A percentile compares a stretch with the other conserved stretches of the same genome.
Evolutionary conservation across 768 basidiomycete genomes (phyloP).

Genomic region (Auricularia auricula-judae): DNA sequence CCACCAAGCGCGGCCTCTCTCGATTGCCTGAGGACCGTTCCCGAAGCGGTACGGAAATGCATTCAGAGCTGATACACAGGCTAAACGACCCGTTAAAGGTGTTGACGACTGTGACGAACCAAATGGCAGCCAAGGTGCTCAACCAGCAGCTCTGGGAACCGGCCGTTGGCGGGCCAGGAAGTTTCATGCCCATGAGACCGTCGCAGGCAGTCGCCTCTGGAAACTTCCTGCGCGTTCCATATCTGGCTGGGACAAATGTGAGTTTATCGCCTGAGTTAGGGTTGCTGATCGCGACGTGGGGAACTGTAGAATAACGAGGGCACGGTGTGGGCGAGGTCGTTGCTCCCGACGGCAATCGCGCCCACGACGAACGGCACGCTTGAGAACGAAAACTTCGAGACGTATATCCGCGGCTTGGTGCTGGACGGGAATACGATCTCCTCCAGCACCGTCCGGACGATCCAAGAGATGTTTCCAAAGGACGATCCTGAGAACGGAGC

Average conservation of each 20-base stretch:
- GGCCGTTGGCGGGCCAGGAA: slow-evolving; percentile 11
- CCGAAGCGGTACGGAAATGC: slow-evolving; percentile 27
- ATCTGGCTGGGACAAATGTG: slow-evolving; percentile 11
- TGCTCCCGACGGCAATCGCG: slow-evolving; percentile 24
- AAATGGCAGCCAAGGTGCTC: slow-evolving; percentile 7
- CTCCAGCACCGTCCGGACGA: slow-evolving; percentile 26
- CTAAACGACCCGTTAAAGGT: neutral
- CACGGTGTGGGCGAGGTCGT: slow-evolving; percentile 31
- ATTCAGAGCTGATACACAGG: too few relatives aligned
- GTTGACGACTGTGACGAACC: slow-evolving; percentile 7
- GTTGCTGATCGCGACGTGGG: too few relatives aligned
- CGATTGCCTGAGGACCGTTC: slow-evolving; percentile 33
- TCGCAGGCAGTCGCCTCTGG: slow-evolving; percentile 12
- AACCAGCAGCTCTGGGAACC: slow-evolving; percentile 15
- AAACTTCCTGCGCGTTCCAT: slow-evolving; percentile 11
- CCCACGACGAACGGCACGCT: slow-evolving; percentile 11
- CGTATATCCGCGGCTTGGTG: slow-evolving; percentile 37
- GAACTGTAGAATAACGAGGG: slow-evolving; percentile 41
- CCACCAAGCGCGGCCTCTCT: slow-evolving; percentile 19
- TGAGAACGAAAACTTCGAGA: slow-evolving; percentile 33
- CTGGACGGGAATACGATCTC: slow-evolving; percentile 43
- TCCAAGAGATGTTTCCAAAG: slow-evolving; percentile 33
- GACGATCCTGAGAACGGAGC: slow-evolving; percentile 37
- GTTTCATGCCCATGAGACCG: slow-evolving; percentile 11
- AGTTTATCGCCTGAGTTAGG: neutral